Evolutionary conservation across 495 filamentous ascomycete species (phyloP).

Genomic region (Aspergillus saccharolyticus): DNA sequence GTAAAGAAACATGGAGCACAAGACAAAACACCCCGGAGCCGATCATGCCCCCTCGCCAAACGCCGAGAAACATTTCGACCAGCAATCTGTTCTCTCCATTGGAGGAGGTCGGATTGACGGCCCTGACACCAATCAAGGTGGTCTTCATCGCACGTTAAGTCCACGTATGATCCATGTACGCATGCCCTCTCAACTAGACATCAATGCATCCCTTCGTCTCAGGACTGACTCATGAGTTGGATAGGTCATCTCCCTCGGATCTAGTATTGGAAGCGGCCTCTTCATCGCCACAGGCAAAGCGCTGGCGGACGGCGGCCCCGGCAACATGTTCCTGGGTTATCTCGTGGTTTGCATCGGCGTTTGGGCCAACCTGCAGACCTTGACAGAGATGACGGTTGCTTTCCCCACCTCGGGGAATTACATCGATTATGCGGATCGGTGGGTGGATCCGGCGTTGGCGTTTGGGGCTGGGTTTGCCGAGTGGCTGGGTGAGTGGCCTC

Average conservation of each 20-base stretch:
- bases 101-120: background rate
- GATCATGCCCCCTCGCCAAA: background rate
- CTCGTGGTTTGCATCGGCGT: slow-evolving; percentile 24
- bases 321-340: slow-evolving; percentile 25
- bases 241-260: slow-evolving; percentile 28
- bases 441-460: slow-evolving; percentile 28
- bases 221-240: background rate
- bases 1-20: background rate
- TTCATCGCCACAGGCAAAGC: slow-evolving; percentile 28
- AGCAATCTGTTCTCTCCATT: background rate
- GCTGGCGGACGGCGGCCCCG: slow-evolving; percentile 22
- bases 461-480: slow-evolving; percentile 28
- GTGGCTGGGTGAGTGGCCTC: slow-evolving; percentile 17
- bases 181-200: background rate
- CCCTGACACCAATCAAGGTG: background rate
- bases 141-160: background rate
- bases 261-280: slow-evolving; percentile 26
- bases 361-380: slow-evolving; percentile 26
- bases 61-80: background rate
- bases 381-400: slow-evolving; percentile 30
- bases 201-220: too few species aligned
- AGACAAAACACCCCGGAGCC: background rate
- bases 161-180: background rate
- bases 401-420: slow-evolving; percentile 29
- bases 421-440: slow-evolving; percentile 31